These are phyloP conservation scores for Alternaria rosae DNA, from an alignment of 2,329 filamentous ascomycete genomes.

Conservation along the genomic window DNA sequence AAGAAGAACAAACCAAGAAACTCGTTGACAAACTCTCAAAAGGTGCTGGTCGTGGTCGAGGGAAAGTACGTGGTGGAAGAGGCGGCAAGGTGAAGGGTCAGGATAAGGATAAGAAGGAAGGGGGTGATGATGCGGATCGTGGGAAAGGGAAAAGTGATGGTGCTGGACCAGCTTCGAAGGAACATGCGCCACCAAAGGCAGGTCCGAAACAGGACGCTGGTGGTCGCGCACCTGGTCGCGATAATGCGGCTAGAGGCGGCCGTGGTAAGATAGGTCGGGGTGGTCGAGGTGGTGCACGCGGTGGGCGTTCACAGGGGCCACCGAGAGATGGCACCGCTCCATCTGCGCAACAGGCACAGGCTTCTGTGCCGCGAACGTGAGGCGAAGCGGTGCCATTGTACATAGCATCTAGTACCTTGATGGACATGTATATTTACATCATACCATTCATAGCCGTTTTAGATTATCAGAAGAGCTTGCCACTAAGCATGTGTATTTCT, in stretches of 20 bases:
- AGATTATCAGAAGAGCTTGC: neutral
- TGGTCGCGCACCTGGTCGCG: conserved; percentile 12
- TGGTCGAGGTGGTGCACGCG: conserved; percentile 33
- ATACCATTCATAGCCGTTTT: neutral
- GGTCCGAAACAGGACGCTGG: conserved; percentile 14
- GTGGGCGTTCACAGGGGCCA: conserved; percentile 26
- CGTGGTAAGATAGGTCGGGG: conserved; percentile 30
- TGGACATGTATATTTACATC: neutral
- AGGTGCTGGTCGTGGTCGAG: conserved; percentile 31
- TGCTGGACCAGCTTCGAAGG: neutral
- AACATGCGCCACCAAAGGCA: conserved; percentile 11
- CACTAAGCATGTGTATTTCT: neutral
- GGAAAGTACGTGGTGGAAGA: conserved; percentile 30
- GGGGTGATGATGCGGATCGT: conserved; percentile 16
- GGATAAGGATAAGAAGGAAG: conserved; percentile 40
- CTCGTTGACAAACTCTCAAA: conserved; percentile 38
- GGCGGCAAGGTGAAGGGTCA: conserved; percentile 27
- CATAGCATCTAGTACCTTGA: neutral
- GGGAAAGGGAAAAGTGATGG: conserved; percentile 27
- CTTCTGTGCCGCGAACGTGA: neutral
- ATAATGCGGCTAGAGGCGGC: conserved; percentile 19
- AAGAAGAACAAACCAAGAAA: conserved; percentile 55
- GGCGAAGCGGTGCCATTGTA: neutral
- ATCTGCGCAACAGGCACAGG: neutral
- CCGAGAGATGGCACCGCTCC: conserved; percentile 15